Base-by-base conservation (phyloP, 768 basidiomycete genomes). In the Trichaptum fuscoviolaceum region DNA sequence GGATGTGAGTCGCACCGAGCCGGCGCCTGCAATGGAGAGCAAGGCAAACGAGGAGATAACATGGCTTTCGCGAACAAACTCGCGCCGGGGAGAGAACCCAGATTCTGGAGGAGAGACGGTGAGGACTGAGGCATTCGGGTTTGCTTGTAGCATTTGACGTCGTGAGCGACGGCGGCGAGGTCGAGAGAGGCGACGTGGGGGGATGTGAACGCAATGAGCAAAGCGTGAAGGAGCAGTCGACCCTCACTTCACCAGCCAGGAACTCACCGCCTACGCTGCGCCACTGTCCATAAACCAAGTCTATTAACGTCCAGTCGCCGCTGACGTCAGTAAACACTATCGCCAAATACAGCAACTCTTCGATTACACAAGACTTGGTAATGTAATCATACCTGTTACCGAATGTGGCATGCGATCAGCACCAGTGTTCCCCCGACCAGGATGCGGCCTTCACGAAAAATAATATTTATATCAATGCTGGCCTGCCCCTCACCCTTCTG, bases 1-100 rank as follows among this genome's bases (percentile, higher is more conserved):
- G 67, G 87, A 86, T 74, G 90, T 91, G 65, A 92, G 83, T 66
- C 90, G 80, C 69, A 92, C 81, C 71, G 83, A 81, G 70, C 84
- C 86, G 25, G 87, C 77, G 67, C 86, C 82, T 15, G 89, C 84
- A 67, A 92, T 78, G n/a, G 91, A 84, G 60, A 92, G 80, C 66
- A 92, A 82, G 34, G 87, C 83, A 75, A 92, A 92, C 23, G 85
- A 77, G 71, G 85, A 90, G 57, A 78, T 74, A 18, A 82, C 79
- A 8, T 73, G 71, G 64, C 82, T 82, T 71, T 89, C 85, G 36
- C 82, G 85, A 67, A 88, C 77, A 75, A 92, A 92, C 76, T 92
- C 91, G 72, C 85, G 88, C 71, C 91, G 78, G 24, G 91, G 91
- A 36, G 81, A 81, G 69, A 92, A 89, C 64, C 81, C 79, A 69